These are phyloP conservation scores for Ilex aquifolium DNA, from an alignment of 257 asterid genomes.

Conservation along the genomic window DNA sequence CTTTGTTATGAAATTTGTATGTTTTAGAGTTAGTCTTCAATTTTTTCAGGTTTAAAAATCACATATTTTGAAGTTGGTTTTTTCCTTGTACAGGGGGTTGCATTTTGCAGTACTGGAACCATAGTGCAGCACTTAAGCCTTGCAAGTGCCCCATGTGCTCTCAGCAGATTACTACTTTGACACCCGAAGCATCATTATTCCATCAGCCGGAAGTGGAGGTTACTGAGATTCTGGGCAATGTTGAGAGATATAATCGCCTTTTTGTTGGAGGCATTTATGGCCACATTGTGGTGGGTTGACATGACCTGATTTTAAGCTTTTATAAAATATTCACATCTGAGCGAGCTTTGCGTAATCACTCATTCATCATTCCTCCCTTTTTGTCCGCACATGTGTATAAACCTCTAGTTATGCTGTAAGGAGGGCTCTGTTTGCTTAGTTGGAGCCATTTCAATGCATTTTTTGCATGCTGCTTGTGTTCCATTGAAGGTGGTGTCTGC, in stretches of 20 bases:
- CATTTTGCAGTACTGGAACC: constrained; percentile 79
- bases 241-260: constrained; percentile 61
- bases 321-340: neutral
- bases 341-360: too few species aligned
- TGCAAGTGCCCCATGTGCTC: constrained; percentile 91
- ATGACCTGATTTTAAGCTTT: constrained; percentile 5
- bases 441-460: too few species aligned
- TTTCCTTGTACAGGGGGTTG: constrained; percentile 50
- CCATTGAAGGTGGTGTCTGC: too few species aligned
- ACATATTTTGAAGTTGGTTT: neutral
- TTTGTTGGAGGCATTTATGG: constrained; percentile 64
- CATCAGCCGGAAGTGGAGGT: constrained; percentile 35
- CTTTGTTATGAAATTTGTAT: too few species aligned
- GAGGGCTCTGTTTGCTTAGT: too few species aligned
- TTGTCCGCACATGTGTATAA: too few species aligned
- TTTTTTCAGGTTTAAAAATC: neutral
- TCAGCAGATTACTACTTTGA: constrained; percentile 45
- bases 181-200: constrained; percentile 55
- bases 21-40: neutral
- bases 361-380: too few species aligned
- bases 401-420: too few species aligned
- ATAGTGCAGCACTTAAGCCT: constrained; percentile 52
- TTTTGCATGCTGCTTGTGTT: too few species aligned
- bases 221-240: constrained; percentile 38
- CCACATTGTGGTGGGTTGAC: constrained; percentile 47